Evolutionary conservation across 2,329 filamentous ascomycete genomes (phyloP).

Genomic region (Fusarium sp.): DNA sequence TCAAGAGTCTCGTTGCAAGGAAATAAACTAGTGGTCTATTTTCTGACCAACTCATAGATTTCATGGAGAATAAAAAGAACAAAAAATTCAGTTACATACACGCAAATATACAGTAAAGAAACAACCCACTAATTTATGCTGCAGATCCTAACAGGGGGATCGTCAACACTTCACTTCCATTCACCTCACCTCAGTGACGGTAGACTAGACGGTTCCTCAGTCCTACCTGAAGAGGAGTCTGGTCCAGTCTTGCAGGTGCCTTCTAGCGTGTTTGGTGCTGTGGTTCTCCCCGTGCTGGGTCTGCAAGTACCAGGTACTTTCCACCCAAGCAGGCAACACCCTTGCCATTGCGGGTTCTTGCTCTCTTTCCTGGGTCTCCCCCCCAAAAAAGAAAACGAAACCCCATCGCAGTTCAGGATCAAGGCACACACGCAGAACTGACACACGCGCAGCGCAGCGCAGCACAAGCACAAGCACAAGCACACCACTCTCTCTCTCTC

Average conservation of each 20-base stretch:
- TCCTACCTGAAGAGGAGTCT: background rate
- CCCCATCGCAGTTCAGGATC: constrained; percentile 35
- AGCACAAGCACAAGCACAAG: constrained; percentile 15
- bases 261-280: background rate
- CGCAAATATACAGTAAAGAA: background rate
- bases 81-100: background rate
- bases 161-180: background rate
- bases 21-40: background rate
- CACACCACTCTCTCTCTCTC: constrained; percentile 25
- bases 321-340: background rate
- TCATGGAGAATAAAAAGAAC: background rate
- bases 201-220: background rate
- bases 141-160: constrained; percentile 33
- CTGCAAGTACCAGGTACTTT: constrained; percentile 27
- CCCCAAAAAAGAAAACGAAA: constrained; percentile 37
- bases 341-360: constrained; percentile 7
- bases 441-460: constrained; percentile 25
- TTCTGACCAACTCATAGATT: background rate
- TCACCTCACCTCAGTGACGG: background rate
- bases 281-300: background rate
- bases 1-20: background rate
- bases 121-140: constrained; percentile 29
- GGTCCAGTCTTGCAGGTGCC: constrained; percentile 1
- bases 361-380: constrained; percentile 5
- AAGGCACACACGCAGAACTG: constrained; percentile 38